Base-by-base conservation (phyloP, 495 filamentous ascomycete genomes). In the Ramalina intermedia region DNA sequence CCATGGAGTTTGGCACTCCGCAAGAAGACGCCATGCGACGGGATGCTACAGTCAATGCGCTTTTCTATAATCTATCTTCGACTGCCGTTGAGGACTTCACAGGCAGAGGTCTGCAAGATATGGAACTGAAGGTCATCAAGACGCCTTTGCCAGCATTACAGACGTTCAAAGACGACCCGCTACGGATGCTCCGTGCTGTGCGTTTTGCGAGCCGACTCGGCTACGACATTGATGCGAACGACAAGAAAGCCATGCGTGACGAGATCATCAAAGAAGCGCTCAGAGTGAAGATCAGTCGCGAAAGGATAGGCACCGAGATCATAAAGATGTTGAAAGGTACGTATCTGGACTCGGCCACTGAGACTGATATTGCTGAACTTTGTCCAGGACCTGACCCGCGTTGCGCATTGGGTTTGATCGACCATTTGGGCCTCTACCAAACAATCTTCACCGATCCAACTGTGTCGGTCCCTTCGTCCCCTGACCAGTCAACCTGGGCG, bases 121-220 rank as follows among this genome's bases (percentile, higher is more conserved):
- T 98, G 75, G 54, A 70, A 39, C 66, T 69, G 6, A 72, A 75
- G 48, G 60, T 88, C 33, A 84, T 99, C 53, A 78, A 83, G 50
- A 96, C 93, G 9, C 91, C 91, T 14, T 57, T 96, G 38, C 82
- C 90, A 43, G 90, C 91, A 24, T 78, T 84, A 47, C 82, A 93
- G 58, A 99, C 91, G 0, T 99, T 99, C 67, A 81, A 78, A 62
- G 91, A 99, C 58, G 91, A 99, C 58, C 91, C 91, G 9, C 66
- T 99, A 24, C 76, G 91, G 2, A 81, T 96, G n/a, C 70, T 99
- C 48, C 73, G 91, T 54, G 66, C 95, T 41, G 80, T 99, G 33
- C 74, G 91, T 43, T 96, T 99, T 66, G 85, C 90, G 3, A 93
- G 84, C 55, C 69, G 89, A 26, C 69, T 96, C 37, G 77, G 72